Conservation (phyloP, 2,329 filamentous ascomycete genomes). For the Diaporthe vaccinii region DNA sequence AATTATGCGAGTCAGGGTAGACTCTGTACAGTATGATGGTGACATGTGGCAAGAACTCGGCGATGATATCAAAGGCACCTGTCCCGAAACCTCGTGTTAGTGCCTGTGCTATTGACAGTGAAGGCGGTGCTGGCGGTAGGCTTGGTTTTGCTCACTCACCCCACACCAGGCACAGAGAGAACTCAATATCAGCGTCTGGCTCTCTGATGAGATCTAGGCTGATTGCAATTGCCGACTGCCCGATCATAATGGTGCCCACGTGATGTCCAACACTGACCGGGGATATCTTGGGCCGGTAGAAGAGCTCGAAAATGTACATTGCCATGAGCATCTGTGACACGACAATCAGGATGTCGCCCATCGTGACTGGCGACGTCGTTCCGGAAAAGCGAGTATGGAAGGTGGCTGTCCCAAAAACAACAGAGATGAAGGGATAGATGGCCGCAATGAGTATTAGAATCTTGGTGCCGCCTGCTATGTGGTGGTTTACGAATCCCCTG, state of each 20-base stretch:
- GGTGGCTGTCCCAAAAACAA: slow-evolving; percentile 27
- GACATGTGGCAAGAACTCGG: slow-evolving; percentile 34
- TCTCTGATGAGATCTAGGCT: slow-evolving; percentile 32
- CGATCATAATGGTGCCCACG: slow-evolving; percentile 32
- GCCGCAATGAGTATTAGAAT: slow-evolving; percentile 26
- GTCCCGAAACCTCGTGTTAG: background rate
- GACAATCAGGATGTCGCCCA: slow-evolving; percentile 34
- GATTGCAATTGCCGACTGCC: slow-evolving; percentile 33
- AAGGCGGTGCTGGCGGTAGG: background rate
- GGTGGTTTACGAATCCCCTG: slow-evolving; percentile 31
- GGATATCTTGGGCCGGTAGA: slow-evolving; percentile 33
- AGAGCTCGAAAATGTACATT: slow-evolving; percentile 34
- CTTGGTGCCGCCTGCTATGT: slow-evolving; percentile 33
- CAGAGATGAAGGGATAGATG: slow-evolving; percentile 26
- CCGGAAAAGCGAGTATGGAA: slow-evolving; percentile 18
- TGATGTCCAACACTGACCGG: slow-evolving; percentile 31
- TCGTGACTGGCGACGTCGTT: background rate
- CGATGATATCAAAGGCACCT: slow-evolving; percentile 33
- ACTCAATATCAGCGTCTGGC: slow-evolving; percentile 33
- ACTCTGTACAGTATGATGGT: slow-evolving; percentile 29
- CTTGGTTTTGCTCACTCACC: slow-evolving; percentile 1
- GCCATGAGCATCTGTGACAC: slow-evolving; percentile 29
- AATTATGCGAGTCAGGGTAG: slow-evolving; percentile 20
- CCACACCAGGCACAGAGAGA: slow-evolving; percentile 33
- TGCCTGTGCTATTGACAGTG: background rate